Evolutionary conservation across 441 rosid genomes (phyloP).

Genomic region (Geranium incanum): DNA sequence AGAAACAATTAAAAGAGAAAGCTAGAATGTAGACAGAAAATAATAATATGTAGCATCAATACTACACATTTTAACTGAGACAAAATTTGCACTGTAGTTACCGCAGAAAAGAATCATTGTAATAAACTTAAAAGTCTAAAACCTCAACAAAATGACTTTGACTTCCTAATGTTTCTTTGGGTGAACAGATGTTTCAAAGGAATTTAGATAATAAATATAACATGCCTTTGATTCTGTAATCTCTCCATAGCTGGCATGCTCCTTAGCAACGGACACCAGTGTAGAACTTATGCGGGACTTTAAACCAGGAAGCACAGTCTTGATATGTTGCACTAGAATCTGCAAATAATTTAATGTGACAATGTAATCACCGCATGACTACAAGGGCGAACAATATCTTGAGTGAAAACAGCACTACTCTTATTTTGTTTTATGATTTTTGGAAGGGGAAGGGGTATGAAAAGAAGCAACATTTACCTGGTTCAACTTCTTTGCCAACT

Average conservation of each 20-base stretch:
- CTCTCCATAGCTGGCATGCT: conserved; percentile 91
- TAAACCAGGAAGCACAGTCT: conserved; percentile 69
- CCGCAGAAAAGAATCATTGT: neutral
- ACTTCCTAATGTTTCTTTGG: neutral
- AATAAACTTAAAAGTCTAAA: neutral
- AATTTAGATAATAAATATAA: conserved; percentile 8
- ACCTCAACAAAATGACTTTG: conserved; percentile 3
- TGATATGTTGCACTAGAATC: conserved; percentile 89
- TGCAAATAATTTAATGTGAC: conserved; percentile 25
- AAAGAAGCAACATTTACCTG: conserved; percentile 39
- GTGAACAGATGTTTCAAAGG: neutral
- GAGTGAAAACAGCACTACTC: too few species aligned
- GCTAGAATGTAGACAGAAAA: neutral
- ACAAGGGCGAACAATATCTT: neutral
- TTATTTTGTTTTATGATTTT: neutral
- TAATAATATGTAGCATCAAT: too few species aligned
- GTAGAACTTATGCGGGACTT: conserved; percentile 72
- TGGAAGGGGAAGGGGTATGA: neutral
- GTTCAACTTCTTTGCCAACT: conserved; percentile 84
- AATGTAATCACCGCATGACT: neutral
- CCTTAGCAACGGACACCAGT: conserved; percentile 75
- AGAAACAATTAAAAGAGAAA: neutral
- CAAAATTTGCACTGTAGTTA: too few species aligned
- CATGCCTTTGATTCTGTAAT: conserved; percentile 81
- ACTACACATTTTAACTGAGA: too few species aligned